Conservation (phyloP, 331 rosid species). For the Pyrus hybrid region DNA sequence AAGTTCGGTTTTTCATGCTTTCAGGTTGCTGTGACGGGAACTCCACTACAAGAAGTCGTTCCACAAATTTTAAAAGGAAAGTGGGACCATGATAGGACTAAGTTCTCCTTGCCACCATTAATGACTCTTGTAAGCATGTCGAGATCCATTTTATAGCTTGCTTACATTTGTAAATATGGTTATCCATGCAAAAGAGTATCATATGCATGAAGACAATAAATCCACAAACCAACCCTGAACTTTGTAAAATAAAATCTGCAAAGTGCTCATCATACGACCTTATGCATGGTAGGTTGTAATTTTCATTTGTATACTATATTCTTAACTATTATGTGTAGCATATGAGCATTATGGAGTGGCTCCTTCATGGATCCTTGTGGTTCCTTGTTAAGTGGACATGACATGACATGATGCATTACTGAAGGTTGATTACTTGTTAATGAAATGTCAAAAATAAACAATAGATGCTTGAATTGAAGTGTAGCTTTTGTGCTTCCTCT, state of each 20-base stretch:
- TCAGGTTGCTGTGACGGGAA: conserved; percentile 46
- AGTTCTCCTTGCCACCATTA: conserved; percentile 89
- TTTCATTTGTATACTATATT: neutral
- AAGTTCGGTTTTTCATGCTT: conserved; percentile 14
- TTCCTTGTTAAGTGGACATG: neutral
- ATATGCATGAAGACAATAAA: neutral
- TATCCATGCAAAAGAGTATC: neutral
- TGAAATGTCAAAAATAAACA: neutral
- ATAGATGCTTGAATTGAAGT: neutral
- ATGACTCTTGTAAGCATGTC: conserved; percentile 79
- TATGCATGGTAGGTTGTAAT: neutral
- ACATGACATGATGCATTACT: too few species aligned
- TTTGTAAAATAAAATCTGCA: neutral
- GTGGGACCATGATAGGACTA: conserved; percentile 84
- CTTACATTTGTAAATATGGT: neutral
- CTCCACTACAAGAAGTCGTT: conserved; percentile 53
- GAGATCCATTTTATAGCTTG: conserved; percentile 4
- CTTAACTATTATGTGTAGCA: neutral
- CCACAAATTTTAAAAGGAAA: conserved; percentile 53
- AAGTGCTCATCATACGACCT: neutral
- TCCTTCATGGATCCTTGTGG: neutral
- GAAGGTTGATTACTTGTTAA: neutral
- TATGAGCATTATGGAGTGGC: neutral
- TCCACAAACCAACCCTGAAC: neutral
- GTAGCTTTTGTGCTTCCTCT: neutral